A percentile compares a stretch with the other conserved stretches of the same genome.
Conservation (phyloP, 2,329 filamentous ascomycete genomes). For the Colletotrichum chrysophilum region DNA sequence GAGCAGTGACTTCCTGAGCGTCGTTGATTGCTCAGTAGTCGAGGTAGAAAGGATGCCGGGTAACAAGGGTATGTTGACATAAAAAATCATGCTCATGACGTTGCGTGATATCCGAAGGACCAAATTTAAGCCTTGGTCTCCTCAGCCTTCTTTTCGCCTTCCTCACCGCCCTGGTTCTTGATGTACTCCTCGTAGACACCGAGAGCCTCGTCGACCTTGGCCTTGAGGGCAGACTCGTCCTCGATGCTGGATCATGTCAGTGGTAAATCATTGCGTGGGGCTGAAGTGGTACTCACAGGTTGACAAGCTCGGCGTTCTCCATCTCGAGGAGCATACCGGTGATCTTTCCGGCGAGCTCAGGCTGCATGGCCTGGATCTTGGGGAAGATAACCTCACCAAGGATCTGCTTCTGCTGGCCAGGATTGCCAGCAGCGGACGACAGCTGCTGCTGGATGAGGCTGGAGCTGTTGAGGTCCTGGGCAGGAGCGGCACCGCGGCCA, state of each 20-base stretch:
- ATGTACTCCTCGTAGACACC: constrained; percentile 98
- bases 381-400: constrained; percentile 97
- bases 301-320: constrained; percentile 94
- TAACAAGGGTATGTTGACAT: constrained; percentile 25
- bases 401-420: constrained; percentile 96
- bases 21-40: constrained; percentile 10
- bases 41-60: constrained; percentile 21
- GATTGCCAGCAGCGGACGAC: constrained; percentile 52
- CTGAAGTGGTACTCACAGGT: constrained; percentile 74
- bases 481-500: constrained; percentile 43
- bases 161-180: constrained; percentile 72
- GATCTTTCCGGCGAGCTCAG: constrained; percentile 97
- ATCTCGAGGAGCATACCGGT: constrained; percentile 99
- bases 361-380: constrained; percentile 95
- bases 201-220: constrained; percentile 97
- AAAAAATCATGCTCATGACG: constrained; percentile 22
- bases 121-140: constrained; percentile 45
- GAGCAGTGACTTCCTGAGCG: constrained; percentile 20
- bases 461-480: constrained; percentile 31
- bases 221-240: constrained; percentile 85
- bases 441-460: constrained; percentile 64
- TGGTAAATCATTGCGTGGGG: background rate
- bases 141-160: constrained; percentile 58
- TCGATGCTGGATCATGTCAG: constrained; percentile 70
- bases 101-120: constrained; percentile 17